Evolutionary conservation across 495 filamentous ascomycete genomes (phyloP).

Genomic region (Daldinia grandis): DNA sequence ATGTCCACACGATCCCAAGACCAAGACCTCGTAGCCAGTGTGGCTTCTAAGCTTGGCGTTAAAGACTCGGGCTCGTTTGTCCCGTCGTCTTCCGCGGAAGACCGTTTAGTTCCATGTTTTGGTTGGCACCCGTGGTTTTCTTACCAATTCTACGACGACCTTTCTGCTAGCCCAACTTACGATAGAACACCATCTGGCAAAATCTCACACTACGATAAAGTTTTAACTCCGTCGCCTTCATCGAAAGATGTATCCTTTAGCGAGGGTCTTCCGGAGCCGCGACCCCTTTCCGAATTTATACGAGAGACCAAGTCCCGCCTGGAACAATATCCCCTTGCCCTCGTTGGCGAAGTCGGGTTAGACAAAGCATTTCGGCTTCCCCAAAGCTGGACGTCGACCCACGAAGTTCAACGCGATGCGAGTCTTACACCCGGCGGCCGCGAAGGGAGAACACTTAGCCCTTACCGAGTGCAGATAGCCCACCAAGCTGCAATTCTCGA

Average conservation of each 20-base stretch:
- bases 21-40: conserved; percentile 79
- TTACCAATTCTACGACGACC: conserved; percentile 79
- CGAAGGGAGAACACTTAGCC: conserved; percentile 78
- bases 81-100: conserved; percentile 13
- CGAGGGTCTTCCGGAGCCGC: conserved; percentile 72
- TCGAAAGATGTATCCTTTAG: conserved; percentile 67
- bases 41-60: conserved; percentile 61
- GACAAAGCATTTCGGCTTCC: conserved; percentile 89
- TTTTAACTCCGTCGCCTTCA: conserved; percentile 67
- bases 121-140: conserved; percentile 99
- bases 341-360: conserved; percentile 89
- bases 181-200: conserved; percentile 57
- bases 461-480: conserved; percentile 74
- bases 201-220: conserved; percentile 72
- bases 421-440: conserved; percentile 78
- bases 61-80: conserved; percentile 25
- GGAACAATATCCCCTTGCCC: conserved; percentile 67
- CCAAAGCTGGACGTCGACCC: conserved; percentile 58
- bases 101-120: conserved; percentile 77
- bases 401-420: conserved; percentile 53
- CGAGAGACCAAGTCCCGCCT: conserved; percentile 70
- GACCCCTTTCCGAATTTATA: conserved; percentile 71
- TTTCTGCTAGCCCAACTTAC: conserved; percentile 47
- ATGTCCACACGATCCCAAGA: conserved; percentile 92
- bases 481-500: conserved; percentile 81